phyloP scores from a whole-genome alignment of 2,329 filamentous ascomycete species.

The Penicillium italicum region DNA sequence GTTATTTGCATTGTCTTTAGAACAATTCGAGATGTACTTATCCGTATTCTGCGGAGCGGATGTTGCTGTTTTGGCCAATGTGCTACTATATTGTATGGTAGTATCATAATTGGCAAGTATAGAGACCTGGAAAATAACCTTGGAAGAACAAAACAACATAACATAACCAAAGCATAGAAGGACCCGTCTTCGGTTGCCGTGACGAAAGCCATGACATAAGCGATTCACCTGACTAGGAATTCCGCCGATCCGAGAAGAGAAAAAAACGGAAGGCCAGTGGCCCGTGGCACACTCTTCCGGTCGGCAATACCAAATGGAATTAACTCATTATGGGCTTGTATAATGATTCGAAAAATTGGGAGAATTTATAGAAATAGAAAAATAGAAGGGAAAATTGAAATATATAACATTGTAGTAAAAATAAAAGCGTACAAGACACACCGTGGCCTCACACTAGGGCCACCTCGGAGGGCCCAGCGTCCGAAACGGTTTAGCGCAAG shows the following conservation, averaged over 20 bases:
- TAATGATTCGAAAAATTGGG: background rate
- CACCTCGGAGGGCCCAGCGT: conserved; percentile 39
- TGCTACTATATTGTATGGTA: background rate
- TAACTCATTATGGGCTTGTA: background rate
- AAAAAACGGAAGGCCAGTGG: conserved; percentile 30
- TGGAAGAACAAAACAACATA: background rate
- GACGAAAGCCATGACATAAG: conserved; percentile 38
- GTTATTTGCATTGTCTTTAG: background rate
- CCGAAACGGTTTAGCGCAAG: conserved; percentile 41
- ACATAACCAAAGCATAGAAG: background rate
- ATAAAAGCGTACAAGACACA: conserved; percentile 7
- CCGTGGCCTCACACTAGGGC: conserved; percentile 35
- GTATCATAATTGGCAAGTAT: background rate
- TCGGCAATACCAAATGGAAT: conserved; percentile 2
- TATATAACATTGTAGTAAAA: background rate
- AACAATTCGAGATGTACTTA: background rate
- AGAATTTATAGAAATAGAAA: background rate
- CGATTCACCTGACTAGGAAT: conserved; percentile 28
- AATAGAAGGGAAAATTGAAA: background rate
- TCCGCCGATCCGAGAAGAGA: conserved; percentile 39
- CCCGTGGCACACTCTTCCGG: conserved; percentile 18
- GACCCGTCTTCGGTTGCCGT: conserved; percentile 27
- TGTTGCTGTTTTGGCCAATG: background rate
- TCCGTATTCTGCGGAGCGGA: background rate
- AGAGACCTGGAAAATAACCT: background rate